A percentile compares a stretch with the other conserved stretches of the same genome.
phyloP scores from a whole-genome alignment of 75 land plant species.

The Isoetes taiwanensis region DNA sequence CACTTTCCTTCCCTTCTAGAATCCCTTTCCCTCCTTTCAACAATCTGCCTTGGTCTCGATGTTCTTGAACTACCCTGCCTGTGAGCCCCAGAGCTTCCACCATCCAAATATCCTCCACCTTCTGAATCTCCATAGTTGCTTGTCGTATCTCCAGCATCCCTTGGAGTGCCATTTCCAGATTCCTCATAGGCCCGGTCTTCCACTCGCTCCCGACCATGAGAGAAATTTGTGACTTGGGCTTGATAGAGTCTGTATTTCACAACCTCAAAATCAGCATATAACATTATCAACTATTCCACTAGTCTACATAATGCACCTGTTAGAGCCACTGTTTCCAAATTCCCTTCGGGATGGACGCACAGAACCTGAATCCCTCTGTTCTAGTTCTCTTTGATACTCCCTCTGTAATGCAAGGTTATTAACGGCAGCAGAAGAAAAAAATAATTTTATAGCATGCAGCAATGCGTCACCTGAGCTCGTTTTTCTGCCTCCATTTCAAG shows the following conservation, averaged over 20 bases:
- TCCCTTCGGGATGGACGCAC: slow-evolving; percentile 57
- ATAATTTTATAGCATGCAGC: not conserved
- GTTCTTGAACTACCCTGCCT: slow-evolving; percentile 55
- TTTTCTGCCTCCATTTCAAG: slow-evolving; percentile 80
- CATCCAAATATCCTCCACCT: slow-evolving; percentile 48
- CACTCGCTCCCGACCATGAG: slow-evolving; percentile 44
- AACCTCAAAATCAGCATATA: not conserved
- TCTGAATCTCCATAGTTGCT: not conserved
- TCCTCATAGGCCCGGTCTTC: slow-evolving; percentile 45
- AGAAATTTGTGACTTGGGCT: slow-evolving; percentile 68
- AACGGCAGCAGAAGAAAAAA: not conserved
- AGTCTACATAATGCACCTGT: not conserved
- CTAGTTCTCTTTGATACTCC: slow-evolving; percentile 80
- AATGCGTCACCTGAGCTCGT: slow-evolving; percentile 53
- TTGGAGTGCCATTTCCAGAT: slow-evolving; percentile 6
- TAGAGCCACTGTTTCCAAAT: slow-evolving; percentile 22
- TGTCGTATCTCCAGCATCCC: slow-evolving; percentile 44
- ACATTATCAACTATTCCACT: not conserved
- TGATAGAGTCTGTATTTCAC: not conserved
- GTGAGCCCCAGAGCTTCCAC: slow-evolving; percentile 34
- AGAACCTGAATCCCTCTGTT: slow-evolving; percentile 67
- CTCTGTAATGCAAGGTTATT: slow-evolving; percentile 33
- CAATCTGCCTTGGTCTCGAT: slow-evolving; percentile 47
- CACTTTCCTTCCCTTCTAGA: slow-evolving; percentile 90
- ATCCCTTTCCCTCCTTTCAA: slow-evolving; percentile 67